Conservation (phyloP, 2,329 filamentous ascomycete species). For the Hymenoscyphus salicellus region DNA sequence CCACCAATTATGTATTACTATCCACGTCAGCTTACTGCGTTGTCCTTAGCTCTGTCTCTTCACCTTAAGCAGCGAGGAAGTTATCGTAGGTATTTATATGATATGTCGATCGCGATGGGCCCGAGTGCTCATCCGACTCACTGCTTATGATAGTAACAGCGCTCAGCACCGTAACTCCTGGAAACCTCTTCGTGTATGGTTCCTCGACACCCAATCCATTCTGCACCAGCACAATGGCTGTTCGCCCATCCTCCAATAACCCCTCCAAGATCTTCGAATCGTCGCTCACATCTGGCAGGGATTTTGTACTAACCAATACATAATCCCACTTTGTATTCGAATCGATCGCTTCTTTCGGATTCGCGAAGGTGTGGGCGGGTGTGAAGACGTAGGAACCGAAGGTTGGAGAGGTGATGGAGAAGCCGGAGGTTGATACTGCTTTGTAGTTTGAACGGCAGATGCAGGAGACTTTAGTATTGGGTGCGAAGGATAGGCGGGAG, state of each 20-base stretch:
- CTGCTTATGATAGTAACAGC: conserved; percentile 65
- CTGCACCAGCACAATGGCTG: conserved; percentile 33
- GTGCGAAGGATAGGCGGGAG: conserved; percentile 61
- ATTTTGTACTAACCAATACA: conserved; percentile 35
- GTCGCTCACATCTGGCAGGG: conserved; percentile 33
- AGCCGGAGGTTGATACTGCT: conserved; percentile 58
- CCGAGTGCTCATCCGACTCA: too few relatives aligned
- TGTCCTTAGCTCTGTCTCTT: conserved; percentile 20
- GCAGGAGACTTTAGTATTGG: conserved; percentile 57
- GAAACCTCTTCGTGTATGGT: conserved; percentile 62
- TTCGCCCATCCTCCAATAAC: conserved; percentile 27
- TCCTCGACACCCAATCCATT: conserved; percentile 40
- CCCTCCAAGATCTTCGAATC: conserved; percentile 31
- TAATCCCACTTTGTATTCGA: conserved; percentile 42
- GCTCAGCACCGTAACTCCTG: conserved; percentile 57
- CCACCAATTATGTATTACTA: conserved; percentile 45
- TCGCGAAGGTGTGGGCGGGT: conserved; percentile 61
- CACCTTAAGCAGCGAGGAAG: too few relatives aligned
- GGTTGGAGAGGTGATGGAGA: conserved; percentile 60
- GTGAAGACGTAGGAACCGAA: conserved; percentile 66
- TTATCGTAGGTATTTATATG: conserved; percentile 56
- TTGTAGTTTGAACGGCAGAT: conserved; percentile 73
- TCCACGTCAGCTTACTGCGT: conserved; percentile 18
- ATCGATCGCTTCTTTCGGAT: conserved; percentile 44
- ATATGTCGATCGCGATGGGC: too few relatives aligned